These are phyloP conservation scores for Verticillium dahliae DNA, from an alignment of 2,329 filamentous ascomycete species.

Conservation along the genomic window DNA sequence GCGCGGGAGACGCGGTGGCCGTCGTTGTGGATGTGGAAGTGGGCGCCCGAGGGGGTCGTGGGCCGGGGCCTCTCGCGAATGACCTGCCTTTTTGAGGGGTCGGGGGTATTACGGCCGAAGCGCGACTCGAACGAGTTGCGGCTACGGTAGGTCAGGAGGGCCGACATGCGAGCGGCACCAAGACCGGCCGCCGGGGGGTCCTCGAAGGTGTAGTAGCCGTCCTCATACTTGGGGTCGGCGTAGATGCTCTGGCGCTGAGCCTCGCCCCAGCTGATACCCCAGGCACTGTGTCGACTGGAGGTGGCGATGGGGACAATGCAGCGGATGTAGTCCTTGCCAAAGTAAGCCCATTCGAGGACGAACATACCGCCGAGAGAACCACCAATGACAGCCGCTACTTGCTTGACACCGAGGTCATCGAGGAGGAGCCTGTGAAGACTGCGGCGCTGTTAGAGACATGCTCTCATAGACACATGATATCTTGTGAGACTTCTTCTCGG, in stretches of 20 bases:
- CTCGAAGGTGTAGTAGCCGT: constrained; percentile 85
- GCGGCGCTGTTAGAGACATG: constrained; percentile 11
- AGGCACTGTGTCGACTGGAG: constrained; percentile 77
- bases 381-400: constrained; percentile 72
- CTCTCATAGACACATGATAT: neutral
- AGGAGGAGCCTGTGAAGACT: constrained; percentile 74
- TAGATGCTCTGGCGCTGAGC: constrained; percentile 92
- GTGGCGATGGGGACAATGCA: constrained; percentile 79
- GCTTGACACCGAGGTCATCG: constrained; percentile 72
- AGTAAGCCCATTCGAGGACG: constrained; percentile 86
- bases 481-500: too few relatives aligned
- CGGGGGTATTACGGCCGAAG: constrained; percentile 88
- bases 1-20: constrained; percentile 60
- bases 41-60: constrained; percentile 59
- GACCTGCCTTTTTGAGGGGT: constrained; percentile 74
- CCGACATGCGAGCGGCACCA: constrained; percentile 93
- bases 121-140: constrained; percentile 94
- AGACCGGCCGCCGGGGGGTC: constrained; percentile 84
- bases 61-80: constrained; percentile 64
- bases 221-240: constrained; percentile 95
- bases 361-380: constrained; percentile 88
- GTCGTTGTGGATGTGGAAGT: constrained; percentile 79
- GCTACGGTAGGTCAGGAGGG: constrained; percentile 89
- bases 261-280: constrained; percentile 88
- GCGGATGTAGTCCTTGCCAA: constrained; percentile 78